phyloP scores from a whole-genome alignment of 345 rosid genomes.

The Camelina neglecta region DNA sequence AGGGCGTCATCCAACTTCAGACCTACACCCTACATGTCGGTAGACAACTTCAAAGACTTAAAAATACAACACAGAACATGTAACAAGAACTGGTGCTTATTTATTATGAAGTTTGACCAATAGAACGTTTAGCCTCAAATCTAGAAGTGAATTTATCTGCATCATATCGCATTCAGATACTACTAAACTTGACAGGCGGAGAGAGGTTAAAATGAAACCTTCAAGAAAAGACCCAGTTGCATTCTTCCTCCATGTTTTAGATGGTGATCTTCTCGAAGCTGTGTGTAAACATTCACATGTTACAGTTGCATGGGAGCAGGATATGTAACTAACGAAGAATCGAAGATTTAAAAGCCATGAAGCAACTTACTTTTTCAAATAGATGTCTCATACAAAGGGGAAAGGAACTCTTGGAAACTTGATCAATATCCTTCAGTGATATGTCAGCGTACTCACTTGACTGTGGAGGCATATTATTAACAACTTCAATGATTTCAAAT shows the following conservation, averaged over 20 bases:
- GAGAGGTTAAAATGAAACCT: conserved; percentile 55
- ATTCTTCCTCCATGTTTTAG: conserved; percentile 97
- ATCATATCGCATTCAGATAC: conserved; percentile 14
- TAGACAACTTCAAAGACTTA: conserved; percentile 1
- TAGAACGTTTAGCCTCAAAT: conserved; percentile 29
- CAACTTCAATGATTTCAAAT: conserved; percentile 28
- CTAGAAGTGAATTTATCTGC: conserved; percentile 10
- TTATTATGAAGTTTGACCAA: conserved; percentile 17
- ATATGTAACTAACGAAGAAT: conserved; percentile 16
- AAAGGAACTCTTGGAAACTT: conserved; percentile 74
- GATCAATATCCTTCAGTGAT: conserved; percentile 82
- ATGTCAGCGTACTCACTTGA: conserved; percentile 72
- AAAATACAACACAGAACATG: background rate
- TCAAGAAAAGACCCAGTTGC: conserved; percentile 92
- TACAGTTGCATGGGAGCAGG: conserved; percentile 12
- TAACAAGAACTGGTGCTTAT: background rate
- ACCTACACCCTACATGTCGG: conserved; percentile 70
- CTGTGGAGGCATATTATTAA: conserved; percentile 51
- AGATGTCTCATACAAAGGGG: conserved; percentile 95
- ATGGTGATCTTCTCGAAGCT: conserved; percentile 96
- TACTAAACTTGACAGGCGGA: conserved; percentile 22
- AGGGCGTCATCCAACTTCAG: conserved; percentile 92
- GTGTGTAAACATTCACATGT: conserved; percentile 34
- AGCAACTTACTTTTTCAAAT: conserved; percentile 70
- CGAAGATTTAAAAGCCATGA: background rate